Evolutionary conservation across 306 rosid species (phyloP).

Genomic region (Quillaja saponaria): DNA sequence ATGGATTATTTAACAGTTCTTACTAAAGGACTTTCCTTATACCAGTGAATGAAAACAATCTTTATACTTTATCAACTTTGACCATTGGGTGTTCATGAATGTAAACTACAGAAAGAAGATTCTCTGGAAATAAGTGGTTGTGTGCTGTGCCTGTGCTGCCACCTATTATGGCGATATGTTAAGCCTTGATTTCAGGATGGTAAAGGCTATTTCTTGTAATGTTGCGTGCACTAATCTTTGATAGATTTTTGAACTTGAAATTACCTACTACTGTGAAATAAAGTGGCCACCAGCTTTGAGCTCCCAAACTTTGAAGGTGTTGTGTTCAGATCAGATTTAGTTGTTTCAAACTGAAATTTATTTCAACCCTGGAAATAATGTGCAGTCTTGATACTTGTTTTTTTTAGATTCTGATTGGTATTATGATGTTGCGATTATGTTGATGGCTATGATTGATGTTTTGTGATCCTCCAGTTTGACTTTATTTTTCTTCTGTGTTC

Average conservation of each 20-base stretch:
- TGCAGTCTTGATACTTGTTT: neutral
- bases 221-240: too few relatives aligned
- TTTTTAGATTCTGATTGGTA: neutral
- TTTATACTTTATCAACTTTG: constrained; percentile 1
- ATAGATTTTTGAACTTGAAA: too few relatives aligned
- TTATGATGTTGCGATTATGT: neutral
- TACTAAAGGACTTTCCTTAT: neutral
- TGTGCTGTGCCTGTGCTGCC: neutral
- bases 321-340: constrained; percentile 17
- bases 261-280: neutral
- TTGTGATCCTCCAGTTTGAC: neutral
- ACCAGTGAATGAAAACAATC: neutral
- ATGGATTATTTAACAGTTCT: constrained; percentile 9
- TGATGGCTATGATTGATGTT: constrained; percentile 1
- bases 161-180: too few relatives aligned
- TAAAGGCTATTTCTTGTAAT: too few relatives aligned
- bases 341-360: too few relatives aligned
- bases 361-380: too few relatives aligned
- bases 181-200: too few relatives aligned
- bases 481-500: neutral
- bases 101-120: too few relatives aligned
- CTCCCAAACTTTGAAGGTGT: neutral
- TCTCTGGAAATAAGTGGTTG: constrained; percentile 11
- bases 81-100: neutral
- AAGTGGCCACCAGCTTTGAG: neutral